Conservation (phyloP, 305 asterid genomes). For the Fraxinus albicans region DNA sequence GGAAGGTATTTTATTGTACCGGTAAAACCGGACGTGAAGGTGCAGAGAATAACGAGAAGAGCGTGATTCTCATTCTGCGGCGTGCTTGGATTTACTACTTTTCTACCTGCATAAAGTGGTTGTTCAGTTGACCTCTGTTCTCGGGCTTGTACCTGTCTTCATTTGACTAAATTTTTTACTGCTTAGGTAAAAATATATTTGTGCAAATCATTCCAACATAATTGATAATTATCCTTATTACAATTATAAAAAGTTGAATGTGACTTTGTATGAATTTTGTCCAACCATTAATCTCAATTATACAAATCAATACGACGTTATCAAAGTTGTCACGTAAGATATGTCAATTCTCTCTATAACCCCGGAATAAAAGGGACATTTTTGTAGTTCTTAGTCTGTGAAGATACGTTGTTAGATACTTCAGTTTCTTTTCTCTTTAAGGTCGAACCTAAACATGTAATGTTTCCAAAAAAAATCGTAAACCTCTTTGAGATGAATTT, state of each 20-base stretch:
- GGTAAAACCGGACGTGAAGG: slow-evolving; percentile 22
- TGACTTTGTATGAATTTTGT: not conserved
- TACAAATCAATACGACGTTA: not conserved
- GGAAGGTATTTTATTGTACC: not conserved
- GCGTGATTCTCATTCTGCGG: not conserved
- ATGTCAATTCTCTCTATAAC: not conserved
- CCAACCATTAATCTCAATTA: not conserved
- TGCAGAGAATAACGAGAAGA: slow-evolving; percentile 2
- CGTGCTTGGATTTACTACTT: not conserved
- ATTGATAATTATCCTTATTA: not conserved
- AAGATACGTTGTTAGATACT: not conserved
- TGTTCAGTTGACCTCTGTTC: not conserved
- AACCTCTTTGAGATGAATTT: not conserved
- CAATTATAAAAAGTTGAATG: not conserved
- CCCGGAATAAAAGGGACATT: not conserved
- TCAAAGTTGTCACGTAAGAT: not conserved
- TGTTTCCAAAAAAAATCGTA: not conserved
- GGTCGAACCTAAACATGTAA: not conserved
- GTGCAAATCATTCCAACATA: not conserved
- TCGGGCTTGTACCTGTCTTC: not conserved
- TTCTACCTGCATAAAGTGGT: not conserved
- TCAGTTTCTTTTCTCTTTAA: not conserved
- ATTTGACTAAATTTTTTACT: not conserved
- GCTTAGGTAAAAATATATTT: not conserved
- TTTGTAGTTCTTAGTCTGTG: not conserved